These are phyloP conservation scores for Fonsecaea nubica DNA, from an alignment of 2,329 filamentous ascomycete species.

Conservation along the genomic window DNA sequence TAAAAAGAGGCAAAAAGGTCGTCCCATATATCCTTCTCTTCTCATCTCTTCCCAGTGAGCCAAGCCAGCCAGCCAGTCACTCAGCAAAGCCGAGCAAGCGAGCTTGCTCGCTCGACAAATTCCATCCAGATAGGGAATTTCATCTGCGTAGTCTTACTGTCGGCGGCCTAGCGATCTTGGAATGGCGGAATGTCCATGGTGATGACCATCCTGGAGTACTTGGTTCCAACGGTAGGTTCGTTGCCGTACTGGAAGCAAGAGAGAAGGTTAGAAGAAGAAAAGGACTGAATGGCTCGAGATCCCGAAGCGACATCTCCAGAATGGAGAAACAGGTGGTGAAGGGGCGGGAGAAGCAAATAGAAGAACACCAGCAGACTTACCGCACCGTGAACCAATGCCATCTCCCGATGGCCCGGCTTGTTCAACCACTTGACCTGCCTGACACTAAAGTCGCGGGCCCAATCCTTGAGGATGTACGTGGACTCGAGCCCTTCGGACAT, in stretches of 20 bases:
- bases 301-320: too few species aligned
- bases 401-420: neutral
- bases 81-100: neutral
- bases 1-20: too few species aligned
- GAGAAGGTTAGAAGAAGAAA: neutral
- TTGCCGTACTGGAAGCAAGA: neutral
- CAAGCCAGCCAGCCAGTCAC: too few species aligned
- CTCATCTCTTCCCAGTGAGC: too few species aligned
- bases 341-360: neutral
- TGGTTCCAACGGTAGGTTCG: neutral
- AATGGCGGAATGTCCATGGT: constrained; percentile 6
- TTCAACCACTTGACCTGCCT: constrained; percentile 10
- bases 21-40: too few species aligned
- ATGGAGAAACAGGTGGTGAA: neutral
- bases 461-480: neutral
- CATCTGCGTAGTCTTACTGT: too few species aligned
- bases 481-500: neutral
- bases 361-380: neutral
- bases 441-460: constrained; percentile 4
- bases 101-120: too few species aligned
- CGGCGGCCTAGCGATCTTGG: neutral
- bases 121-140: too few species aligned
- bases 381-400: constrained; percentile 14
- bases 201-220: constrained; percentile 2
- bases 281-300: too few species aligned